Evolutionary conservation across 2,329 filamentous ascomycete genomes (phyloP), one percentile per base, ranked within the genome.

Genomic region (Furcasterigmium furcatum): DNA sequence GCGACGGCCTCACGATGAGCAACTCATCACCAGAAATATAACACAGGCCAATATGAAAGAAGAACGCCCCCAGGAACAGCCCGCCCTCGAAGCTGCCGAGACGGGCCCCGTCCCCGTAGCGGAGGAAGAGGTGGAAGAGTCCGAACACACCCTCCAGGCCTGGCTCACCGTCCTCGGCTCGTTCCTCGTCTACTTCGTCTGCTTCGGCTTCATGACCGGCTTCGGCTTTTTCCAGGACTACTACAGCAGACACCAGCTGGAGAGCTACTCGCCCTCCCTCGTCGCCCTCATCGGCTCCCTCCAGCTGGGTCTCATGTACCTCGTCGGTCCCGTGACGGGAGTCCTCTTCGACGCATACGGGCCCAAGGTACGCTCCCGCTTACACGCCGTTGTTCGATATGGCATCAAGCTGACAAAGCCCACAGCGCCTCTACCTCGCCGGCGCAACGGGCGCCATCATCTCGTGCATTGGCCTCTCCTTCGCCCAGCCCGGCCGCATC

Each of bases 231-330:
- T 67, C 56, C 68, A 74, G 49, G 66, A 65, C 4, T 73, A 68
- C 56, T 72, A 72, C 50, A 61, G 67, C 52, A 57, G 59, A 1
- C 52, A 56, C 2, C 57, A 67, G 9, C 62, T 72, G 9, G 46
- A 46, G 10, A 38, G 47, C n/a, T 53, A 55, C 16, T 60, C 63
- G 1, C 55, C 68, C 1, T 69, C 67, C 1, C 54, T 58, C 35
- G 71, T 75, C 38, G 69, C 70, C 5, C 71, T 71, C 67, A 71
- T 74, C 45, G 70, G 65, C 32, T 66, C 68, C 18, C 52, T 72
- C 7, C 70, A 73, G 48, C 57, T 59, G 4, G 67, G 65, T 27
- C 59, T 72, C 19, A 53, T 73, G 40, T 59, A 70, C 52, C 56
- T 70, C 22, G 57, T 64, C 10, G 68, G 68, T 20, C 55, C 66